Percentiles rank a stretch among this genome's conserved stretches.
Evolutionary conservation across 2,329 filamentous ascomycete species (phyloP).

Genomic region (Escovopsis weberi): DNA sequence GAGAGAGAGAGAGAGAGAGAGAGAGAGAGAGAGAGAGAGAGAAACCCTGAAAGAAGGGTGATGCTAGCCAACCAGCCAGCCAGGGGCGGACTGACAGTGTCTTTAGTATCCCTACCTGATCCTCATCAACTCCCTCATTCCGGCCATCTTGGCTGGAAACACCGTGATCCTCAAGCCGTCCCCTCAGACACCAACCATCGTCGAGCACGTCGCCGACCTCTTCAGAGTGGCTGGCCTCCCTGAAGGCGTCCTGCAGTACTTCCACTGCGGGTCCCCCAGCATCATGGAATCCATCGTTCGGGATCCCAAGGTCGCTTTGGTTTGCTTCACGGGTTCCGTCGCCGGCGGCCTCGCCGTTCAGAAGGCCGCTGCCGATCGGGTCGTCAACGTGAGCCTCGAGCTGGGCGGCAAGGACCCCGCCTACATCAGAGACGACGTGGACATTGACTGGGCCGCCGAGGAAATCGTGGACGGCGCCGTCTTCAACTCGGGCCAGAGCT

Average conservation of each 20-base stretch:
- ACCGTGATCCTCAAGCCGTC: constrained; percentile 89
- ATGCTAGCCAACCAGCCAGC: too few relatives aligned
- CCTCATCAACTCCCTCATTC: constrained; percentile 81
- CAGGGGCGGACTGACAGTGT: constrained; percentile 1
- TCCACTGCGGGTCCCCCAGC: constrained; percentile 70
- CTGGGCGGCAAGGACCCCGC: constrained; percentile 92
- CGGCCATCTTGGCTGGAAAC: constrained; percentile 82
- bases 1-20: too few relatives aligned
- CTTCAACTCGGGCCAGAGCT: constrained; percentile 98
- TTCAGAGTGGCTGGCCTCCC: constrained; percentile 74
- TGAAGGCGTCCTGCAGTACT: constrained; percentile 73
- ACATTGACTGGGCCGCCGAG: constrained; percentile 78
- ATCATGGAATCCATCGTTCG: constrained; percentile 68
- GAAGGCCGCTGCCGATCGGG: constrained; percentile 66
- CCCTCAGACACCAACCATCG: constrained; percentile 85
- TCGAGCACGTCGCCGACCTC: constrained; percentile 63
- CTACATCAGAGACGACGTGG: constrained; percentile 74
- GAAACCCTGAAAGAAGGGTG: too few relatives aligned
- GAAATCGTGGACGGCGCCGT: constrained; percentile 93
- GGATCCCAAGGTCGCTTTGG: constrained; percentile 59
- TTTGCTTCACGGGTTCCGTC: constrained; percentile 92
- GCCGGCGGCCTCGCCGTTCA: constrained; percentile 77
- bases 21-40: background rate
- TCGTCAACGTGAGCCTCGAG: constrained; percentile 78
- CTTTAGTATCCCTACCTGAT: constrained; percentile 83